Percentiles rank a stretch among this genome's conserved stretches.
phyloP scores from a whole-genome alignment of 208 protist species.

The Leishmania tarentolae region DNA sequence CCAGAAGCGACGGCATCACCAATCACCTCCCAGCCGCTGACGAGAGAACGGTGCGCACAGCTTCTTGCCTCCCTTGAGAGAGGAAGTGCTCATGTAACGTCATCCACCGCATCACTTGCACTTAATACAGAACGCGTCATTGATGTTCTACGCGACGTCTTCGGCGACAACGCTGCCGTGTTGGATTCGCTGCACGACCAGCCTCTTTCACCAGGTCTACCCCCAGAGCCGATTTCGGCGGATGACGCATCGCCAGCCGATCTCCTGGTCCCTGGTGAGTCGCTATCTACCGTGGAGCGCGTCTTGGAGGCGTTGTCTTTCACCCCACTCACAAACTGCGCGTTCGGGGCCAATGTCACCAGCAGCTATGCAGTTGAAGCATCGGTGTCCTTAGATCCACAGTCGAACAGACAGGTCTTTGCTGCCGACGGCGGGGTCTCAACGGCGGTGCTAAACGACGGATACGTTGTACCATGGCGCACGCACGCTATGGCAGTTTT shows the following conservation, averaged over 20 bases:
- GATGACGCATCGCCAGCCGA: neutral
- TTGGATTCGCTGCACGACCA: neutral
- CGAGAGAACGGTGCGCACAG: constrained; percentile 16
- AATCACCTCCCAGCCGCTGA: constrained; percentile 5
- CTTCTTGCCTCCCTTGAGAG: neutral
- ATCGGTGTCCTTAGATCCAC: neutral
- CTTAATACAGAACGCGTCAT: constrained; percentile 3
- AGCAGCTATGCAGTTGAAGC: neutral
- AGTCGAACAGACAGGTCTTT: neutral
- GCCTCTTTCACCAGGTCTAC: neutral
- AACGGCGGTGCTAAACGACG: neutral
- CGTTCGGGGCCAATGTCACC: neutral
- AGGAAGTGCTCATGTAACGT: neutral
- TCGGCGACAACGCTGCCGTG: neutral
- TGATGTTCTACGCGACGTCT: constrained; percentile 18
- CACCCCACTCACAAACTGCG: constrained; percentile 18
- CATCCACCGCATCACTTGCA: neutral
- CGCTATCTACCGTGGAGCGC: constrained; percentile 8
- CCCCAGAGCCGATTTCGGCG: neutral
- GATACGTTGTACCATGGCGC: constrained; percentile 29
- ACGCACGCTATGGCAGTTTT: neutral
- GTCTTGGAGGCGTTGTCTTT: constrained; percentile 32
- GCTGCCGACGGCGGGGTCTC: neutral
- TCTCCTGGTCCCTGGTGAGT: constrained; percentile 1
- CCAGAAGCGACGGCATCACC: neutral